Evolutionary conservation across 2,329 filamentous ascomycete genomes (phyloP).

Genomic region (Amylocarpus encephaloides): DNA sequence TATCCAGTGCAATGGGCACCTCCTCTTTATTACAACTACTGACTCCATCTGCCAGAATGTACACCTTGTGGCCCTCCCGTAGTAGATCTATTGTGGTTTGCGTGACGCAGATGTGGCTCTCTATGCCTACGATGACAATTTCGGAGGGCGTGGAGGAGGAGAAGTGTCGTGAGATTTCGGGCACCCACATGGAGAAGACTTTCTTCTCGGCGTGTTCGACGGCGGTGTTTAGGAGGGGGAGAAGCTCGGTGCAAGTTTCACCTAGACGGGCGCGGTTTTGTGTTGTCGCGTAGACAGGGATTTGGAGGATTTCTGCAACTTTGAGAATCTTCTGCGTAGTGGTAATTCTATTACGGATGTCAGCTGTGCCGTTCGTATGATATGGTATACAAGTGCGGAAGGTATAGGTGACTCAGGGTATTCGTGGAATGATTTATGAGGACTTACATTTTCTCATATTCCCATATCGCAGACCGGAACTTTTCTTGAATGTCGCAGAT

Average conservation of each 20-base stretch:
- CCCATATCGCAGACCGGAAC: conserved; percentile 75
- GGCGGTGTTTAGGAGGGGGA: conserved; percentile 40
- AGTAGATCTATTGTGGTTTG: conserved; percentile 85
- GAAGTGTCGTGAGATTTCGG: conserved; percentile 49
- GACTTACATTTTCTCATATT: conserved; percentile 73
- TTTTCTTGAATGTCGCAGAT: conserved; percentile 95
- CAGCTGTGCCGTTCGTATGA: neutral
- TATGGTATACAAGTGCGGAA: too few relatives aligned
- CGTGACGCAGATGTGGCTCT: conserved; percentile 89
- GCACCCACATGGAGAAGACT: conserved; percentile 79
- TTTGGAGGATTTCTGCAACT: conserved; percentile 56
- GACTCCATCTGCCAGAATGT: conserved; percentile 83
- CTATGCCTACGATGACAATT: conserved; percentile 81
- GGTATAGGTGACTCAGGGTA: neutral
- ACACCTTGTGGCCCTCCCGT: conserved; percentile 69
- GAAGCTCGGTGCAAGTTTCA: conserved; percentile 68
- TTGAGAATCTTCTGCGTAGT: conserved; percentile 64
- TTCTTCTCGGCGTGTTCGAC: conserved; percentile 73
- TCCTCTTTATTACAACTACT: conserved; percentile 82
- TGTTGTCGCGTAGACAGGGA: conserved; percentile 81
- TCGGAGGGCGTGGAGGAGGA: conserved; percentile 39
- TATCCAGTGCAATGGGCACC: conserved; percentile 68
- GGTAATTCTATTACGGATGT: conserved; percentile 43
- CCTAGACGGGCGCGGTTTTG: conserved; percentile 77
- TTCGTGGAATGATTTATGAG: conserved; percentile 3